Evolutionary conservation across 805 yeast species (phyloP).

Genomic region (Starmerella sp.): DNA sequence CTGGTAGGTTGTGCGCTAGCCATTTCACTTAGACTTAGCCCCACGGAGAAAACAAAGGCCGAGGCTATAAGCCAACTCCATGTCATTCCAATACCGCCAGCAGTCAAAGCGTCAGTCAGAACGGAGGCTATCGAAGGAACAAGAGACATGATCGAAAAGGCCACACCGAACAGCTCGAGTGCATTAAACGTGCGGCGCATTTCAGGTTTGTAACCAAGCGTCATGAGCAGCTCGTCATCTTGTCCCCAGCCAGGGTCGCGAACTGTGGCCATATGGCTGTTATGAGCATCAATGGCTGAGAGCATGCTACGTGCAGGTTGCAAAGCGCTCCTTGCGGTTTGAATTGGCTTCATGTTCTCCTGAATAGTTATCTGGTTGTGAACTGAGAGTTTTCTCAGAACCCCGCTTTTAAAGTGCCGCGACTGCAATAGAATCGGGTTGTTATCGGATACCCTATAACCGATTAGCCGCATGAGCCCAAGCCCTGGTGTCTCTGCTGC

Average conservation of each 20-base stretch:
- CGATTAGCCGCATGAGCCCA: too few species aligned
- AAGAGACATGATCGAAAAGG: slow-evolving; percentile 63
- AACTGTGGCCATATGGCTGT: neutral
- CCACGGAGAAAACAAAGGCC: slow-evolving; percentile 44
- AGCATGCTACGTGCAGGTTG: slow-evolving; percentile 1
- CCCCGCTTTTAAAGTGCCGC: too few species aligned
- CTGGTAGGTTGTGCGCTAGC: slow-evolving; percentile 65
- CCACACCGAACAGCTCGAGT: slow-evolving; percentile 57
- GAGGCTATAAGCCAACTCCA: slow-evolving; percentile 68
- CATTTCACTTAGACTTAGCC: slow-evolving; percentile 53
- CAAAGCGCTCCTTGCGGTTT: neutral
- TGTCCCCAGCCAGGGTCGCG: slow-evolving; percentile 2
- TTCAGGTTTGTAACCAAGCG: slow-evolving; percentile 64
- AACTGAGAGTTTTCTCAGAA: too few species aligned
- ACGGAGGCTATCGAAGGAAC: slow-evolving; percentile 50
- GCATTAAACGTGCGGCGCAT: slow-evolving; percentile 49
- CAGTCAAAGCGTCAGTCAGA: slow-evolving; percentile 42
- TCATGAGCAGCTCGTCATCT: slow-evolving; percentile 30
- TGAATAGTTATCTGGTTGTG: too few species aligned
- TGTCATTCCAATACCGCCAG: slow-evolving; percentile 54
- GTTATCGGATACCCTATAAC: too few species aligned
- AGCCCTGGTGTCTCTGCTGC: too few species aligned
- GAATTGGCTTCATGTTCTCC: too few species aligned
- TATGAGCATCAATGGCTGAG: neutral
- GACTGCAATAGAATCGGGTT: too few species aligned